Conservation (phyloP, 140 eudicot genomes). For the Anethum foeniculum region DNA sequence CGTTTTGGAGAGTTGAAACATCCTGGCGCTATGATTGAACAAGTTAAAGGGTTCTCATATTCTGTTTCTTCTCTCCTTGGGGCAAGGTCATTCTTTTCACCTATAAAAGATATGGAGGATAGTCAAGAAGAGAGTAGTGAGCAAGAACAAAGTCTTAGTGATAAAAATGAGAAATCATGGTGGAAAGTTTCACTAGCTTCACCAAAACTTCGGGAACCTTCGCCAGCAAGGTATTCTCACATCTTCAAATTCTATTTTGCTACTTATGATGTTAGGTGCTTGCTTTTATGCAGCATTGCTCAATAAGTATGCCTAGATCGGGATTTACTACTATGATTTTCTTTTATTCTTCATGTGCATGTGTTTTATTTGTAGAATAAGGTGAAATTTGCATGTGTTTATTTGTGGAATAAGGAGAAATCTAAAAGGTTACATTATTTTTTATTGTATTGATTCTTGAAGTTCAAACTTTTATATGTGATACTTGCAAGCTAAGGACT, state of each 20-base stretch:
- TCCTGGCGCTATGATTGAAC: conserved; percentile 82
- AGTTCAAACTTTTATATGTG: background rate
- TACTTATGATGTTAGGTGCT: background rate
- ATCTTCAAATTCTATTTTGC: background rate
- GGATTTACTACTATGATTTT: background rate
- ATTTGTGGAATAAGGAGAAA: background rate
- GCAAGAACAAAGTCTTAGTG: conserved; percentile 24
- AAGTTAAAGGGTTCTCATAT: conserved; percentile 91
- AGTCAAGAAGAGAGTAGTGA: conserved; percentile 26
- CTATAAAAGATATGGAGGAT: conserved; percentile 35
- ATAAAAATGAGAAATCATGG: conserved; percentile 60
- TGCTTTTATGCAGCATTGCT: background rate
- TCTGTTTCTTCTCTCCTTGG: conserved; percentile 82
- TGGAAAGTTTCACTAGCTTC: conserved; percentile 91
- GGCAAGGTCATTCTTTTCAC: conserved; percentile 48
- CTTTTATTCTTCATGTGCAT: background rate
- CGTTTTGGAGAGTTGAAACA: conserved; percentile 82
- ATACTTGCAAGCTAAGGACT: background rate
- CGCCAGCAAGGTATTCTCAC: conserved; percentile 38
- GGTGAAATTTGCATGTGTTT: background rate
- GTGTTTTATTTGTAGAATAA: background rate
- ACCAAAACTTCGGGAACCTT: conserved; percentile 72
- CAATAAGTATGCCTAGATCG: background rate
- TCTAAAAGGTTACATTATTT: background rate
- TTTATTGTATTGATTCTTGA: background rate